Conservation (phyloP, 257 asterid species). For the Capsicum pubescens region DNA sequence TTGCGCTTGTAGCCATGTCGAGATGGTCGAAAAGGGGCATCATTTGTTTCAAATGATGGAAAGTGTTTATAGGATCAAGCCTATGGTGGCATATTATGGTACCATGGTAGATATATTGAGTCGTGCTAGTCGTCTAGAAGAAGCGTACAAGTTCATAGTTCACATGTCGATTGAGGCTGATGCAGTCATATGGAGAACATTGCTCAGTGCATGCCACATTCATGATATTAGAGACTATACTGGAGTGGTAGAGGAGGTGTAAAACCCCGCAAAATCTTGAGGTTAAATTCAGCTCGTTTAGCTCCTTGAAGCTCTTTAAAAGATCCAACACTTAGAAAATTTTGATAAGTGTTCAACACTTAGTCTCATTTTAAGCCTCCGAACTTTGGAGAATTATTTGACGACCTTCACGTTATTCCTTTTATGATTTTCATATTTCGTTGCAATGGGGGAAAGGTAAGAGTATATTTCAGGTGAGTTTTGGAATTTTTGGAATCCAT, state of each 20-base stretch:
- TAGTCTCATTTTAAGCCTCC: too few relatives aligned
- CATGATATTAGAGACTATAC: conserved; percentile 55
- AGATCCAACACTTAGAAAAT: too few relatives aligned
- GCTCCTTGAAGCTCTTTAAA: too few relatives aligned
- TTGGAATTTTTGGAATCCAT: too few relatives aligned
- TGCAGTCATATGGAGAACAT: conserved; percentile 71
- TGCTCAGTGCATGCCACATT: conserved; percentile 74
- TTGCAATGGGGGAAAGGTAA: too few relatives aligned
- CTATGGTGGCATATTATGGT: conserved; percentile 65
- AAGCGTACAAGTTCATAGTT: conserved; percentile 58
- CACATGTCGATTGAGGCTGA: conserved; percentile 70
- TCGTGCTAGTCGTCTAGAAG: conserved; percentile 69
- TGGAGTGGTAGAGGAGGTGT: conserved; percentile 63
- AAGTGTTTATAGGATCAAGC: conserved; percentile 54
- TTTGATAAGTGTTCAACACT: too few relatives aligned
- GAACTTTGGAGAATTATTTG: too few relatives aligned
- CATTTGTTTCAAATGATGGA: conserved; percentile 62
- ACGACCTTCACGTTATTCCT: too few relatives aligned
- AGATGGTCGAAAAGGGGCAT: conserved; percentile 60
- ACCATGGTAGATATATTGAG: conserved; percentile 78
- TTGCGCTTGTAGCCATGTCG: conserved; percentile 83
- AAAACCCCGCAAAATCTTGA: too few relatives aligned
- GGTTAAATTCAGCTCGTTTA: too few relatives aligned
- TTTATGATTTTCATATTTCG: too few relatives aligned
- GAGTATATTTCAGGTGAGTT: too few relatives aligned